Evolutionary conservation across 257 asterid species (phyloP).

Genomic region (Salvia hispanica): DNA sequence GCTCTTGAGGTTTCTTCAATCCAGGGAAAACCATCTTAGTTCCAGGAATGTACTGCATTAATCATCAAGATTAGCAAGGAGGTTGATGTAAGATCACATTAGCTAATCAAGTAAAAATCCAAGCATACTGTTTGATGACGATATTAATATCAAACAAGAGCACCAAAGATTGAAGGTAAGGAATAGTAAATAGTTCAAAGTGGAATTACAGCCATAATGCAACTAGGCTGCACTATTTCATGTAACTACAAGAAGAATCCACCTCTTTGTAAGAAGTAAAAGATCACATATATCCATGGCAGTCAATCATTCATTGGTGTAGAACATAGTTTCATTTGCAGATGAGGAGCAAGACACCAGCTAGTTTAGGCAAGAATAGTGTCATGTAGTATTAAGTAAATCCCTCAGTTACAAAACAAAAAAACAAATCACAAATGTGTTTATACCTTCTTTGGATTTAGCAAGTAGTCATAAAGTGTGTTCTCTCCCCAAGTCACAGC

Average conservation of each 20-base stretch:
- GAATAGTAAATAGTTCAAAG: not conserved
- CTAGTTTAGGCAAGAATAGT: not conserved
- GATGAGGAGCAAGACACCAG: too few relatives aligned
- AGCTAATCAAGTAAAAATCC: not conserved
- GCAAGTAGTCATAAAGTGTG: conserved; percentile 89
- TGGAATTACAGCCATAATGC: too few relatives aligned
- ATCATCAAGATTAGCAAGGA: not conserved
- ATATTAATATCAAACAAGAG: not conserved
- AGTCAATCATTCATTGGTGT: not conserved
- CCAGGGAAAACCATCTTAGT: conserved; percentile 99
- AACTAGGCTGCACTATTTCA: too few relatives aligned
- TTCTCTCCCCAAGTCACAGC: conserved; percentile 89
- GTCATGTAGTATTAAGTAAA: not conserved
- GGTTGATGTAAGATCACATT: not conserved
- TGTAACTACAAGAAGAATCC: too few relatives aligned
- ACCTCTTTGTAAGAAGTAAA: too few relatives aligned
- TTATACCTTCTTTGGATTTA: conserved; percentile 82
- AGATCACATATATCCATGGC: not conserved
- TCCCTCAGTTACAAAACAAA: not conserved
- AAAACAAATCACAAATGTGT: not conserved
- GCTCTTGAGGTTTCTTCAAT: conserved; percentile 91
- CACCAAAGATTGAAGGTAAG: not conserved
- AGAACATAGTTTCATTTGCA: not conserved
- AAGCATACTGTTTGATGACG: not conserved
- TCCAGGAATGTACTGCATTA: conserved; percentile 86